Percentiles rank a stretch among this genome's conserved stretches.
phyloP scores from a whole-genome alignment of 2,329 filamentous ascomycete species.

The Trichoderma afroharzianum region DNA sequence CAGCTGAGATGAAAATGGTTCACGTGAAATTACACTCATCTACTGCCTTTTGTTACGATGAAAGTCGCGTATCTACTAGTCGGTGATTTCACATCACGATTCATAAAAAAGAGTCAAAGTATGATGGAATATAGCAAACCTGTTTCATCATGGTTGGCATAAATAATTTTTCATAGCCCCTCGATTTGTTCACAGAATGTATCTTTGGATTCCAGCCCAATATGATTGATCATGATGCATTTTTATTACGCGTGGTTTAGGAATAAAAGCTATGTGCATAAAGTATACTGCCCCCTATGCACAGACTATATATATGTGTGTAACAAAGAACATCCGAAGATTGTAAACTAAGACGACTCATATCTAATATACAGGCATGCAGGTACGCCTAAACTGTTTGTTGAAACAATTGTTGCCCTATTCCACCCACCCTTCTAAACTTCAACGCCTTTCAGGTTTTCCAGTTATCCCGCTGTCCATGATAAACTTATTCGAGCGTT shows the following conservation, averaged over 20 bases:
- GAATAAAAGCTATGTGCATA: not conserved
- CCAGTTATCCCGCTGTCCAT: not conserved
- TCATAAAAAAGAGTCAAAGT: not conserved
- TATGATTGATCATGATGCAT: not conserved
- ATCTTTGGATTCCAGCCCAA: not conserved
- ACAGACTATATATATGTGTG: not conserved
- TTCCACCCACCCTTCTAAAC: conserved; percentile 1
- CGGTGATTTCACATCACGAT: not conserved
- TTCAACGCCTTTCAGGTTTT: conserved; percentile 15
- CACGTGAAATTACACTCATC: not conserved
- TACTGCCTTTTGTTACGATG: not conserved
- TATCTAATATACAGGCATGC: conserved; percentile 18
- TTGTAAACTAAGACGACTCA: not conserved
- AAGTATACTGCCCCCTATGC: not conserved
- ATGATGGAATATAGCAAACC: not conserved
- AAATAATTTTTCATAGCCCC: not conserved
- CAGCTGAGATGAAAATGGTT: not conserved
- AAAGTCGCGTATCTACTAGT: not conserved
- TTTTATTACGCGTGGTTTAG: not conserved
- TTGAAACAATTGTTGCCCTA: not conserved
- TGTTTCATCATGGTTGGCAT: not conserved
- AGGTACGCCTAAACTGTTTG: not conserved
- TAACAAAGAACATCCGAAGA: not conserved
- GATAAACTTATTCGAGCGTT: not conserved
- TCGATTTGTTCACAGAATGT: not conserved